phyloP scores from a whole-genome alignment of 192 early-diverging fungal species.

The Mortierella hygrophila region DNA sequence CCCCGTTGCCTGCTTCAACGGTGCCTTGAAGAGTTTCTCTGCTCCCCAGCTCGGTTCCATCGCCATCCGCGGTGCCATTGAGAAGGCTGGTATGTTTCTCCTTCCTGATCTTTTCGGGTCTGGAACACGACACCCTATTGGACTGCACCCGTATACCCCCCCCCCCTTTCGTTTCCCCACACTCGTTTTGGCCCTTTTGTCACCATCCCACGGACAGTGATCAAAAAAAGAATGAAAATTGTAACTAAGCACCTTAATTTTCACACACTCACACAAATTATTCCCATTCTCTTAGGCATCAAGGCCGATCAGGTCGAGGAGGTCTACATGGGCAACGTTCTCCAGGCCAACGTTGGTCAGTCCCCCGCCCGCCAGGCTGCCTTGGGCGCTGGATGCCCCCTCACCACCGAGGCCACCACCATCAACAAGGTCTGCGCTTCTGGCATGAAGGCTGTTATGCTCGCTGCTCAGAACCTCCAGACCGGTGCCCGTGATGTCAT shows the following conservation, averaged over 20 bases:
- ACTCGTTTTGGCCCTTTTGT: constrained; percentile 5
- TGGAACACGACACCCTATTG: neutral
- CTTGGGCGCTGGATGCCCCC: constrained; percentile 83
- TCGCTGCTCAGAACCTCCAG: constrained; percentile 89
- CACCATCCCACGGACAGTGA: neutral
- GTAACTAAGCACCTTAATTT: constrained; percentile 1
- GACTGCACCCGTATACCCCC: neutral
- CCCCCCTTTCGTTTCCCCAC: constrained; percentile 8
- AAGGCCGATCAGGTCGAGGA: constrained; percentile 90
- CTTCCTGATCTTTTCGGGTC: neutral
- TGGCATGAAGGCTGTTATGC: constrained; percentile 96
- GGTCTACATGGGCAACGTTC: constrained; percentile 96
- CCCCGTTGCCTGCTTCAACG: constrained; percentile 93
- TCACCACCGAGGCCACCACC: constrained; percentile 92
- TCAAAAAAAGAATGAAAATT: neutral
- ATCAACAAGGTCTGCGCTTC: constrained; percentile 99
- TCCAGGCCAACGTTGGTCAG: constrained; percentile 91
- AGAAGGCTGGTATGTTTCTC: constrained; percentile 74
- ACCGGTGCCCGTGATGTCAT: constrained; percentile 84
- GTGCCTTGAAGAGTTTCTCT: constrained; percentile 84
- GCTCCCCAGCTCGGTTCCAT: constrained; percentile 89
- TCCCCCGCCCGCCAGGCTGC: constrained; percentile 94
- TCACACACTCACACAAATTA: neutral
- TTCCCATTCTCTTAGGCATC: constrained; percentile 61
- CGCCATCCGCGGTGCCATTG: constrained; percentile 88